A percentile compares a stretch with the other conserved stretches of the same genome.
Conservation (phyloP, 75 land plant genomes). For the Cupressus sempervirens region DNA sequence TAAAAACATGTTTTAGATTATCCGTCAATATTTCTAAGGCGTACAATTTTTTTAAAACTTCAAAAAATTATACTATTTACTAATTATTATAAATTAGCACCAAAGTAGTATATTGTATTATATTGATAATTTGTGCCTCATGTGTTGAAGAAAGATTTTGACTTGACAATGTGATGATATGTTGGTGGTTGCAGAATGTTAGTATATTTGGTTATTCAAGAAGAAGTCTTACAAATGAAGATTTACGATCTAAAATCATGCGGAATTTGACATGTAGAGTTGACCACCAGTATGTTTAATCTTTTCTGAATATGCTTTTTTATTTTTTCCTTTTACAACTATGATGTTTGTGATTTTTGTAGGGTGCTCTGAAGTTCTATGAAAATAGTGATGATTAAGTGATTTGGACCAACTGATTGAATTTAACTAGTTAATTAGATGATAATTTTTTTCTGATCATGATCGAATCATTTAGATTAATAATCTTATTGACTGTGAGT, state of each 20-base stretch:
- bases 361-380: neutral
- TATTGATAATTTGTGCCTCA: neutral
- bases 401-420: too few relatives aligned
- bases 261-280: slow-evolving; percentile 65
- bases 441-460: neutral
- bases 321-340: neutral
- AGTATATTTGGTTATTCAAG: slow-evolving; percentile 71
- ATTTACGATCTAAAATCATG: slow-evolving; percentile 46
- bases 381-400: neutral
- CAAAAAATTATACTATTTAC: too few relatives aligned
- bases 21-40: neutral
- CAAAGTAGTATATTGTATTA: too few relatives aligned
- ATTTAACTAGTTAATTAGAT: too few relatives aligned
- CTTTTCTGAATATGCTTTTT: neutral
- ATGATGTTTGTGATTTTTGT: neutral
- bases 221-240: slow-evolving; percentile 59
- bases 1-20: too few relatives aligned
- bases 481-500: too few relatives aligned
- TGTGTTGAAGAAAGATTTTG: neutral
- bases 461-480: neutral
- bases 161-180: neutral
- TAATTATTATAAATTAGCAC: neutral
- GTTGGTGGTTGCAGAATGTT: slow-evolving; percentile 48
- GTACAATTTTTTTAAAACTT: neutral
- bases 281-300: slow-evolving; percentile 53